A percentile compares a stretch with the other conserved stretches of the same genome.
phyloP scores from a whole-genome alignment of 306 rosid genomes.

The Corylus americana region DNA sequence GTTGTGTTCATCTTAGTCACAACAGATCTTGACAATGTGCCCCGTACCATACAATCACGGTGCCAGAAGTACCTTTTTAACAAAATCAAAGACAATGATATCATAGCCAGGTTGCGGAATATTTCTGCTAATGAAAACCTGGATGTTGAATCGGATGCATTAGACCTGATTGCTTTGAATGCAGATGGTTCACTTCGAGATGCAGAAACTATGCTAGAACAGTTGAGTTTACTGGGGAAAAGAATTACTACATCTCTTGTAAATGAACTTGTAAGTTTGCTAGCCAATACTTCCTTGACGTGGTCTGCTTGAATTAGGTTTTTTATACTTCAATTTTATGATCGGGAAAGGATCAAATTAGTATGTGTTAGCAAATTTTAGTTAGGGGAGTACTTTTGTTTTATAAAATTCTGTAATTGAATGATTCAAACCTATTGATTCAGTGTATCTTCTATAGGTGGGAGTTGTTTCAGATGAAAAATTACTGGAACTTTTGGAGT shows the following conservation, averaged over 20 bases:
- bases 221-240: conserved; percentile 90
- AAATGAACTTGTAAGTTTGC: conserved; percentile 90
- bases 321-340: background rate
- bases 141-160: conserved; percentile 84
- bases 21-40: conserved; percentile 89
- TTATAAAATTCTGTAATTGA: conserved; percentile 2
- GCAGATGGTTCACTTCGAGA: conserved; percentile 99
- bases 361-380: background rate
- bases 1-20: conserved; percentile 85
- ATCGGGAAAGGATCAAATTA: conserved; percentile 15
- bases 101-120: conserved; percentile 70
- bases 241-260: conserved; percentile 87
- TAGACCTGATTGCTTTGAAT: conserved; percentile 88
- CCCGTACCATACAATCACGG: conserved; percentile 84
- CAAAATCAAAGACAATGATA: conserved; percentile 88
- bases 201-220: conserved; percentile 98
- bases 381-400: background rate
- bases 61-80: conserved; percentile 92
- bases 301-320: background rate
- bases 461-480: conserved; percentile 97
- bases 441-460: conserved; percentile 56
- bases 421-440: conserved; percentile 28
- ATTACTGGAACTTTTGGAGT: conserved; percentile 88
- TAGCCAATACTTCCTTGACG: conserved; percentile 29
- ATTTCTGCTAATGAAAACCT: conserved; percentile 72